Conservation (phyloP, 805 yeast genomes). For the Candida alai region DNA sequence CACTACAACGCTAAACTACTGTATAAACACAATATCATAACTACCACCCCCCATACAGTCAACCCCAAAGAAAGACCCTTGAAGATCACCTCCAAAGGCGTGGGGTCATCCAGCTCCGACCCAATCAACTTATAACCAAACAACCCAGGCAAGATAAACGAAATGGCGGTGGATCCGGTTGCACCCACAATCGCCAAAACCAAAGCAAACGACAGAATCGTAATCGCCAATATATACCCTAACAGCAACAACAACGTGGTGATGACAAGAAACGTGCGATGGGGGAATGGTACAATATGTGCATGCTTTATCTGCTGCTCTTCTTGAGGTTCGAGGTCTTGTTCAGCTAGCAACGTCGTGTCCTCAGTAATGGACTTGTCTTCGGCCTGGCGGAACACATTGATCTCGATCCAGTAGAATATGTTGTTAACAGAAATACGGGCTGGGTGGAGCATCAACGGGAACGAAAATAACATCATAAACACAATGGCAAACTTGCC, state of each 20-base stretch:
- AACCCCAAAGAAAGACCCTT: conserved; percentile 53
- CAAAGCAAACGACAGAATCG: conserved; percentile 70
- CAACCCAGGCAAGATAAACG: conserved; percentile 85
- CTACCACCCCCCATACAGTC: conserved; percentile 63
- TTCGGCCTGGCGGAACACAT: conserved; percentile 9
- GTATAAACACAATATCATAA: conserved; percentile 63
- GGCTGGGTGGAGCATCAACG: conserved; percentile 88
- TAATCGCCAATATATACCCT: conserved; percentile 62
- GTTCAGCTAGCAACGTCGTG: conserved; percentile 2
- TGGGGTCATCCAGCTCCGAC: conserved; percentile 27
- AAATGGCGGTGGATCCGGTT: conserved; percentile 88
- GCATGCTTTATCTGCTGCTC: conserved; percentile 4
- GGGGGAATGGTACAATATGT: conserved; percentile 27
- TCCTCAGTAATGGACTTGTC: conserved; percentile 1
- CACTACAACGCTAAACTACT: conserved; percentile 9
- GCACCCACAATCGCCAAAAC: conserved; percentile 88
- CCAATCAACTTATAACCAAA: conserved; percentile 75
- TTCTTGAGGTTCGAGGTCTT: conserved; percentile 4
- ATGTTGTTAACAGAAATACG: conserved; percentile 78
- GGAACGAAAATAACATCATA: conserved; percentile 79
- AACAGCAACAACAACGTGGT: conserved; percentile 37
- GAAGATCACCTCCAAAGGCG: conserved; percentile 28
- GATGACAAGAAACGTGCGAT: conserved; percentile 21
- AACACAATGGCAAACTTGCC: conserved; percentile 80
- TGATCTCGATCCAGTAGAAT: conserved; percentile 42